A percentile compares a stretch with the other conserved stretches of the same genome.
Evolutionary conservation across 306 rosid species (phyloP).

Genomic region (Pyrus betulifolia): DNA sequence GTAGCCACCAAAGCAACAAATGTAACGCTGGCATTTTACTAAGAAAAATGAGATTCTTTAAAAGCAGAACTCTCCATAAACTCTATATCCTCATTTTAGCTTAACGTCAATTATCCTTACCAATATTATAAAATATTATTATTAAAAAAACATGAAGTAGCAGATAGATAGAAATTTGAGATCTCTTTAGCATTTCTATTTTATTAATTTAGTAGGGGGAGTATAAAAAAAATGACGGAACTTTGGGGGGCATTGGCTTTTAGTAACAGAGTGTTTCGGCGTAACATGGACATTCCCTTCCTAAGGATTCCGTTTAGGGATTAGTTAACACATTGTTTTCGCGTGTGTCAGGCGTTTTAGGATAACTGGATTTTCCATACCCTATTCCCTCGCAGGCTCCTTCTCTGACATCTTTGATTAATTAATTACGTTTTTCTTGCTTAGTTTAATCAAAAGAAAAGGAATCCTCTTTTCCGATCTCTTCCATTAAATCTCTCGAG

Average conservation of each 20-base stretch:
- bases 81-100: no score
- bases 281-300: constrained; percentile 56
- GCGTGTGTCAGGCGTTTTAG: constrained; percentile 9
- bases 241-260: not conserved
- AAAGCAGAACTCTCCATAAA: no score
- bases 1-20: no score
- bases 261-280: constrained; percentile 10
- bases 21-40: no score
- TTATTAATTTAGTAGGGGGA: not conserved
- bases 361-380: not conserved
- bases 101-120: no score
- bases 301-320: constrained; percentile 73
- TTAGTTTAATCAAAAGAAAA: not conserved
- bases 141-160: no score
- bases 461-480: no score
- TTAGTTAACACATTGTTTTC: constrained; percentile 66
- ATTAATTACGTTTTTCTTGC: not conserved
- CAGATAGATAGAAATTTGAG: no score
- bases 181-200: no score
- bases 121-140: no score
- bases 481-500: no score
- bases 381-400: not conserved
- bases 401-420: not conserved
- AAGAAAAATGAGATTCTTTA: no score
- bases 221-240: not conserved